A percentile compares a stretch with the other conserved stretches of the same genome.
Conservation (phyloP, 306 rosid genomes). For the Ormosia emarginata region DNA sequence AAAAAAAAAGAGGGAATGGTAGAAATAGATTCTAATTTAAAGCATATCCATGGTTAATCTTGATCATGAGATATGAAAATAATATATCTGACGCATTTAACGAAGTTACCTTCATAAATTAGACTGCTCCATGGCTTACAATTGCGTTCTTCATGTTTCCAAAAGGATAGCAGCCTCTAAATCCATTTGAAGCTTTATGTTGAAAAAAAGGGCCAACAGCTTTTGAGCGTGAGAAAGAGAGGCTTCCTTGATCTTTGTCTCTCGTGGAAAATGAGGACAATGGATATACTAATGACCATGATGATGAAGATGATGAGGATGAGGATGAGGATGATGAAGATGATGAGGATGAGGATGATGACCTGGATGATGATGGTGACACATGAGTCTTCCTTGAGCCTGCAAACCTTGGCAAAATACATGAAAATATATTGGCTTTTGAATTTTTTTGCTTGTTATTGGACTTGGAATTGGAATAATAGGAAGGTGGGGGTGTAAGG, state of each 20-base stretch:
- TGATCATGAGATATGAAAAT: conserved; percentile 17
- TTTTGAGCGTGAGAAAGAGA: conserved; percentile 16
- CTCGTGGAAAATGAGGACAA: neutral
- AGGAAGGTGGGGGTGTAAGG: conserved; percentile 50
- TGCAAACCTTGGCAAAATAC: conserved; percentile 18
- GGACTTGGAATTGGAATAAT: conserved; percentile 26
- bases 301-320: neutral
- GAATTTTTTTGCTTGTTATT: conserved; percentile 5
- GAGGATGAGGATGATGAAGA: neutral
- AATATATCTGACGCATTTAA: neutral
- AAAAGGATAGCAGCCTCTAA: conserved; percentile 21
- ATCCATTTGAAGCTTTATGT: conserved; percentile 3
- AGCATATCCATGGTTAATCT: conserved; percentile 18
- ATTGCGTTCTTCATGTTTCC: conserved; percentile 2
- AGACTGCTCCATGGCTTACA: conserved; percentile 3
- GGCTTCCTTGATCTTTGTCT: conserved; percentile 1
- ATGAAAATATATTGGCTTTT: conserved; percentile 18
- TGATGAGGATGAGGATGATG: neutral
- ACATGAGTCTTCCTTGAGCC: conserved; percentile 22
- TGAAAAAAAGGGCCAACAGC: neutral
- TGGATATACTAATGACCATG: conserved; percentile 23
- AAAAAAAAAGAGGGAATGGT: neutral
- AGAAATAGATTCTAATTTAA: neutral
- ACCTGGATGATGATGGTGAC: conserved; percentile 5
- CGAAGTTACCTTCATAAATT: neutral